Percentiles rank a stretch among this genome's conserved stretches.
phyloP scores from a whole-genome alignment of 2,329 filamentous ascomycete genomes.

The Furcasterigmium sp. region DNA sequence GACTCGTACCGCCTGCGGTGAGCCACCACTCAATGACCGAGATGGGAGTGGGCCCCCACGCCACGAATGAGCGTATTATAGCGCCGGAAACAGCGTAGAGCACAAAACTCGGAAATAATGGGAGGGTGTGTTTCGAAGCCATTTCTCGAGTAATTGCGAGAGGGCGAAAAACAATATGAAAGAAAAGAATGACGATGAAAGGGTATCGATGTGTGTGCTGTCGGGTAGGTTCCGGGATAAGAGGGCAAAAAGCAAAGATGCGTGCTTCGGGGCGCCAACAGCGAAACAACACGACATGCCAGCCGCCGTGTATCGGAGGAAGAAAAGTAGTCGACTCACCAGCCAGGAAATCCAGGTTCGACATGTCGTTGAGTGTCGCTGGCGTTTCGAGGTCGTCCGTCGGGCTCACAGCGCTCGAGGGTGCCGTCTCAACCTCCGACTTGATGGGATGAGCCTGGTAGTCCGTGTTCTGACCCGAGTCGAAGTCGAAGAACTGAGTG shows the following conservation, averaged over 20 bases:
- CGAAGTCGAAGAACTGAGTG: constrained; percentile 76
- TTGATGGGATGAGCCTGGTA: constrained; percentile 46
- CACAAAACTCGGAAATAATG: neutral
- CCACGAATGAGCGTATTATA: too few relatives aligned
- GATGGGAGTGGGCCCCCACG: neutral
- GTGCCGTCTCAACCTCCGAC: constrained; percentile 27
- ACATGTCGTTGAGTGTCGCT: constrained; percentile 37
- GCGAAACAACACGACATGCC: neutral
- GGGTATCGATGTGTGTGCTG: too few relatives aligned
- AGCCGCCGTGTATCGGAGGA: neutral
- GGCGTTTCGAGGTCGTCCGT: constrained; percentile 18
- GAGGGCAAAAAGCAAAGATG: neutral
- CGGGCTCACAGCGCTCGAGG: constrained; percentile 15
- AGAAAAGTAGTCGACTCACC: too few relatives aligned
- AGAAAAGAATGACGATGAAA: neutral
- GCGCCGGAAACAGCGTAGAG: neutral
- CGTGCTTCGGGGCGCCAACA: too few relatives aligned
- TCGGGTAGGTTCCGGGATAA: neutral
- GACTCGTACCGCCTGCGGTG: neutral
- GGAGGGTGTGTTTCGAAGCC: neutral
- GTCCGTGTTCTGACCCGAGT: constrained; percentile 57
- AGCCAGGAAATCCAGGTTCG: constrained; percentile 43
- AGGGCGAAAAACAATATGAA: constrained; percentile 4
- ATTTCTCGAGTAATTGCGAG: neutral
- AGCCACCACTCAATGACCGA: neutral